Conservation (phyloP, 441 rosid species). For the Pelargonium australe region DNA sequence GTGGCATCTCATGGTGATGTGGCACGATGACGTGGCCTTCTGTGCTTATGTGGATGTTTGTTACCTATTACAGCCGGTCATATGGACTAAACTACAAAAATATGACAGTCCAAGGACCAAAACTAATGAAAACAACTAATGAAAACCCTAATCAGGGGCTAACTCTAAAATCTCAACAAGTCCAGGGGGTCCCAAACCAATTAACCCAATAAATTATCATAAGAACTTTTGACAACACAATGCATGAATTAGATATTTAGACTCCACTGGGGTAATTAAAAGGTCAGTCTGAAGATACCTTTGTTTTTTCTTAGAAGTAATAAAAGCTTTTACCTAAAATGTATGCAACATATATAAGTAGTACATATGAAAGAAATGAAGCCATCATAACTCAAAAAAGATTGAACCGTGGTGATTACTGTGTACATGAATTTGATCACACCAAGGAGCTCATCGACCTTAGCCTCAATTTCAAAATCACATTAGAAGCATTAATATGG, state of each 20-base stretch:
- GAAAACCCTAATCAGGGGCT: too few species aligned
- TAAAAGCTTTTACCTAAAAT: background rate
- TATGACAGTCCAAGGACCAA: too few species aligned
- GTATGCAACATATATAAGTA: background rate
- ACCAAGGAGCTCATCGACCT: constrained; percentile 2
- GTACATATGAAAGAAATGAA: background rate
- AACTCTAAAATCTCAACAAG: too few species aligned
- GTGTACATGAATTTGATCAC: background rate
- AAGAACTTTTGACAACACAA: background rate
- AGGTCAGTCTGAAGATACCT: background rate
- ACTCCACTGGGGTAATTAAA: background rate
- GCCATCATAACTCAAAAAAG: background rate
- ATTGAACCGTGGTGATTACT: background rate
- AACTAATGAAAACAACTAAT: too few species aligned
- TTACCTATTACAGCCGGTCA: too few species aligned
- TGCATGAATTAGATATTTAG: background rate
- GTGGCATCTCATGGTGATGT: too few species aligned
- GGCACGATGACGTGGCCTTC: too few species aligned
- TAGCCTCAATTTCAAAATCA: background rate
- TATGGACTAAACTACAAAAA: too few species aligned
- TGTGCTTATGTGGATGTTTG: too few species aligned
- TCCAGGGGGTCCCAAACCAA: too few species aligned
- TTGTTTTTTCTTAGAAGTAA: background rate
- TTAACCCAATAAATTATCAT: background rate
- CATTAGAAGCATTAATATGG: background rate